Evolutionary conservation across 352 stramenopile genomes (phyloP), one percentile per base, ranked within the genome.

Genomic region (Phytophthora sansomeana): DNA sequence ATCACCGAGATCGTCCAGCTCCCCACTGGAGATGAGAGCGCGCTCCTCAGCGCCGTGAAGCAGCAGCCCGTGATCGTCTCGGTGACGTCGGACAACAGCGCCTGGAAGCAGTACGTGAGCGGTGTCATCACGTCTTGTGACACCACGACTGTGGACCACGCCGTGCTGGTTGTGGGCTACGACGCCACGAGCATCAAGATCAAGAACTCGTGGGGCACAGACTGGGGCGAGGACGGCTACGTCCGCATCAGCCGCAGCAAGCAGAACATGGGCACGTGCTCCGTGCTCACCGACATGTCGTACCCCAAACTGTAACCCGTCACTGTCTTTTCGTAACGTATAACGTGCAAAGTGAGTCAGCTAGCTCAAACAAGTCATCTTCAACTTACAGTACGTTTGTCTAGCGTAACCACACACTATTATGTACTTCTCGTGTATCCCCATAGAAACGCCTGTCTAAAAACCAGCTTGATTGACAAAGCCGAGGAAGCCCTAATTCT

Each of bases 71-170:
- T 99, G 8, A 90, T 93, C 26, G 87, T 98, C 16, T 97, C 95
- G 1, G 97, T 99, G 30, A 80, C 98, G 32, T 97, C 97, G 1
- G 85, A 96, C 74, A 92, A 98, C 68, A 82, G 83, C 43, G 86
- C 83, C n/a, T 99, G 98, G 80, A 97, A 99, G 85, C 97, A 99
- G 65, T 99, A 99, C 93, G 89, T 79, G 39, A 77, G 78, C 29
- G 97, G 98, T 21, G 91, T 99, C 6, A 75, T 98, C 32, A 81
- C 66, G 36, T 74, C 57, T 16, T 85, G 75, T 48, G 85, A 80
- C 53, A 88, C 90, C 53, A 78, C 86, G 33, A 83, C 92, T 21
- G 88, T 99, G 50, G 97, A 99, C 78, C 97, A 99, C 75, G 98
- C 96, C 39, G 93, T 99, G 17, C 83, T 99, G 24, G 91, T 88